phyloP scores from a whole-genome alignment of 75 land plant genomes.

The Pinus taeda region DNA sequence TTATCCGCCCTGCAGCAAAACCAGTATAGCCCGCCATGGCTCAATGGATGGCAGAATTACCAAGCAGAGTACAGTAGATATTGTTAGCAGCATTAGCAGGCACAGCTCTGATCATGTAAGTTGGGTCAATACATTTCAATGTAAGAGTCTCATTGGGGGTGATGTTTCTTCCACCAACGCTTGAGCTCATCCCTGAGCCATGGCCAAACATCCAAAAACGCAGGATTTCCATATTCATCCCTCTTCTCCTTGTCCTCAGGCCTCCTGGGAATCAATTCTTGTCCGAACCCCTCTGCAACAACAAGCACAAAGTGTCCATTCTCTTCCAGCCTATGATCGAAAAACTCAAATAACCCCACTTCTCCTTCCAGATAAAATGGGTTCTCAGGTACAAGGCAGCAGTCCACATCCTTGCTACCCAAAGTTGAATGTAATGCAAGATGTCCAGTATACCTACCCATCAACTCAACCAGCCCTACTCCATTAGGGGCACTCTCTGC shows the following conservation, averaged over 20 bases:
- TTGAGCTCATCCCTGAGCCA: slow-evolving; percentile 68
- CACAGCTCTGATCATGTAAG: slow-evolving; percentile 86
- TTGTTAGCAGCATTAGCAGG: slow-evolving; percentile 79
- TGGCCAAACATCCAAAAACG: slow-evolving; percentile 58
- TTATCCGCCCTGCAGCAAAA: slow-evolving; percentile 67
- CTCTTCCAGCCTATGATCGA: slow-evolving; percentile 46
- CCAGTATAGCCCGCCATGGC: slow-evolving; percentile 87
- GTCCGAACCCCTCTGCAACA: slow-evolving; percentile 84
- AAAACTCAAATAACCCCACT: slow-evolving; percentile 68
- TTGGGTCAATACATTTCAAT: slow-evolving; percentile 90
- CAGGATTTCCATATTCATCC: slow-evolving; percentile 73
- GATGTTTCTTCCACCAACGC: slow-evolving; percentile 66
- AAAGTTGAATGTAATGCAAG: slow-evolving; percentile 72
- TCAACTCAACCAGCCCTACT: slow-evolving; percentile 70
- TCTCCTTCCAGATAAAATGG: slow-evolving; percentile 59
- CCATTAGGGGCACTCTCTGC: slow-evolving; percentile 84
- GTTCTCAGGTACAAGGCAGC: slow-evolving; percentile 69
- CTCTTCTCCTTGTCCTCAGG: slow-evolving; percentile 31
- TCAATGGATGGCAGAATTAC: slow-evolving; percentile 78
- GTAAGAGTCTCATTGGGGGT: slow-evolving; percentile 61
- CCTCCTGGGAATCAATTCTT: slow-evolving; percentile 55
- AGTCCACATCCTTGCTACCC: slow-evolving; percentile 77
- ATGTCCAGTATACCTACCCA: slow-evolving; percentile 83
- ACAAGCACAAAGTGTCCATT: slow-evolving; percentile 82
- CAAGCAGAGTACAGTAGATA: slow-evolving; percentile 69